A percentile compares a stretch with the other conserved stretches of the same genome.
These are phyloP conservation scores for Meyerozyma athensensis DNA, from an alignment of 1,139 yeast species.

Conservation along the genomic window DNA sequence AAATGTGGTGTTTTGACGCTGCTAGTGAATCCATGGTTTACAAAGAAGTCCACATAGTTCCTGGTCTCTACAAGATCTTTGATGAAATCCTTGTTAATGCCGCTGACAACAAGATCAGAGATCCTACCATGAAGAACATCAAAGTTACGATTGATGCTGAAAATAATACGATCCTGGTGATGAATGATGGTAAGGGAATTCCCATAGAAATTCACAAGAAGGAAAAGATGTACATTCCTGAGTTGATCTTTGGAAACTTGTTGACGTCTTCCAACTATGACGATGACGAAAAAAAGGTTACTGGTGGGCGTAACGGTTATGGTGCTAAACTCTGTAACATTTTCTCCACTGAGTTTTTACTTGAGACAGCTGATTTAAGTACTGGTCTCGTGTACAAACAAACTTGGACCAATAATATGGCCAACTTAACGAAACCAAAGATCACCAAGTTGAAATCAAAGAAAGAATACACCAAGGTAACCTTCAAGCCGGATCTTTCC, in stretches of 20 bases:
- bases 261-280: constrained; percentile 95
- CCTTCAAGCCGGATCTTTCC: constrained; percentile 82
- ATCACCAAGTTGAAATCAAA: constrained; percentile 58
- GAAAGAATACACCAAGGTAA: constrained; percentile 78
- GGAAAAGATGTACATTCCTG: constrained; percentile 92
- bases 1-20: constrained; percentile 83
- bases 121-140: constrained; percentile 80
- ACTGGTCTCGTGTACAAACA: constrained; percentile 66
- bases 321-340: constrained; percentile 93
- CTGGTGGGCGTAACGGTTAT: constrained; percentile 98
- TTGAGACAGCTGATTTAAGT: constrained; percentile 84
- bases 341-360: constrained; percentile 82
- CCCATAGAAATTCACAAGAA: constrained; percentile 92
- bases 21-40: constrained; percentile 68
- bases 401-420: constrained; percentile 86
- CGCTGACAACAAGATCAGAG: constrained; percentile 96
- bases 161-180: constrained; percentile 68
- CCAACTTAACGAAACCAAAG: constrained; percentile 67
- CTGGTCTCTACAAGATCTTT: constrained; percentile 93
- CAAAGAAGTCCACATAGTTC: constrained; percentile 75
- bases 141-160: constrained; percentile 78
- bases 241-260: constrained; percentile 91
- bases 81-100: constrained; percentile 98
- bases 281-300: constrained; percentile 90
- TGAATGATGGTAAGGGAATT: constrained; percentile 93